Evolutionary conservation across 257 asterid species (phyloP), one percentile per base, ranked within the genome.

Genomic region (Nicotiana otophora): DNA sequence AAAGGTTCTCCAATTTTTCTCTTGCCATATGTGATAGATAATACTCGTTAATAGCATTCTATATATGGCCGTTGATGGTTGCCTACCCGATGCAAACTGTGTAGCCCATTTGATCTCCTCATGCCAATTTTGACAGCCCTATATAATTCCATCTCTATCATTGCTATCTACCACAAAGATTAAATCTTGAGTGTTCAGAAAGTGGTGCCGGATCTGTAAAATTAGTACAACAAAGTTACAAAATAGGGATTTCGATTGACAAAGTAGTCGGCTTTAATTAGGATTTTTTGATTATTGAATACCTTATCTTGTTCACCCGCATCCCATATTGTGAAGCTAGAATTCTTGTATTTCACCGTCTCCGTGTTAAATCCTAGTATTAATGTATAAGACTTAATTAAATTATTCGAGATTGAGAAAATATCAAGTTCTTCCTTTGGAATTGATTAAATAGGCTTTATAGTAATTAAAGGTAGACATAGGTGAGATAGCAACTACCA

Each of bases 241-340:
- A 23, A 23, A 19, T 70, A 70, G 54, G 4, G 10, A 69, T n/a
- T 34, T 42, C 19, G n/a, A 70, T 70, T 15, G 42, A 34, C 54
- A 16, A 19, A 34, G 30, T 68, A 34, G 5, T 12, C 10, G 19
- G 7, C 17, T 36, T 69, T 36, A 10, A 33, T 34, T 67, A 2
- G 5, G 23, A 67, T 58, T 58, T 58, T 58, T 7, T 31, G 10
- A 58, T 5, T 58, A n/a, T 31, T 30, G 4, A 11, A 33, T 83
- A 90, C 91, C 91, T 90, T 88, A 55, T 88, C 93, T 78, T 90
- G 91, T 2, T 90, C 93, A 57, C 93, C 93, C 1, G 88, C 91
- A 86, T 90, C 93, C 91, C 93, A 88, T 36, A 90, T 90, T 0
- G 93, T 87, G 84, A 90, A 87, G 61, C 91, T 90, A 65, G 67